Percentiles rank a stretch among this genome's conserved stretches.
phyloP scores from a whole-genome alignment of 257 asterid genomes.

The Jasminum sambac region DNA sequence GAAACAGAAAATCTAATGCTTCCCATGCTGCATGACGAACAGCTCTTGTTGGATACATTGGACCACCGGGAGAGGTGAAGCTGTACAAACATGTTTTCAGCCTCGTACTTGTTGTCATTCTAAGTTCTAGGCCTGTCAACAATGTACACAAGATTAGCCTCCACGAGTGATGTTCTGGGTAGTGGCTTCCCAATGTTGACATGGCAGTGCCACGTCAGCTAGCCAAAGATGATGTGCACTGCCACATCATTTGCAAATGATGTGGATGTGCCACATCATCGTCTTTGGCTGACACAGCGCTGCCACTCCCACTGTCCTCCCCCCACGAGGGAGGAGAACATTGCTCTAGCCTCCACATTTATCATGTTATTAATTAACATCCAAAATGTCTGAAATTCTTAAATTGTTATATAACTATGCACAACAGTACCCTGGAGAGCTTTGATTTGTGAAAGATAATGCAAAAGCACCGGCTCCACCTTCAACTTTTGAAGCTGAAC shows the following conservation, averaged over 20 bases:
- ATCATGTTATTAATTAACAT: no score
- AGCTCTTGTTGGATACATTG: slow-evolving; percentile 94
- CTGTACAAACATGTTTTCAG: slow-evolving; percentile 91
- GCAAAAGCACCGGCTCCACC: slow-evolving; percentile 96
- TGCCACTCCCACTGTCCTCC: no score
- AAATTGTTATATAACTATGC: slow-evolving; percentile 5
- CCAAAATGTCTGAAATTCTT: not conserved
- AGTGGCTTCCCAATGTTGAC: no score
- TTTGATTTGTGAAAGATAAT: slow-evolving; percentile 79
- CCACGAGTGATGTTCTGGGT: no score
- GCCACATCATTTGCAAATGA: no score
- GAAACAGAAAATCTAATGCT: slow-evolving; percentile 80
- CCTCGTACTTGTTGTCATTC: slow-evolving; percentile 87
- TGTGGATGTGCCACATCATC: no score
- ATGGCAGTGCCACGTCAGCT: no score
- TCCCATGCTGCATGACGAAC: slow-evolving; percentile 99
- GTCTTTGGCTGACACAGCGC: no score
- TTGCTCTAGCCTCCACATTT: no score
- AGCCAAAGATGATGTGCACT: no score
- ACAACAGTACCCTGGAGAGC: slow-evolving; percentile 62
- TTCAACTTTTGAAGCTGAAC: slow-evolving; percentile 86
- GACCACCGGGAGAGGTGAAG: slow-evolving; percentile 98
- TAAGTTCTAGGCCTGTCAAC: slow-evolving; percentile 74
- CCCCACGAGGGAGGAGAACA: no score
- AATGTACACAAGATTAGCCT: not conserved